These are phyloP conservation scores for Globisporangium polare DNA, from an alignment of 352 stramenopile species.

Conservation along the genomic window DNA sequence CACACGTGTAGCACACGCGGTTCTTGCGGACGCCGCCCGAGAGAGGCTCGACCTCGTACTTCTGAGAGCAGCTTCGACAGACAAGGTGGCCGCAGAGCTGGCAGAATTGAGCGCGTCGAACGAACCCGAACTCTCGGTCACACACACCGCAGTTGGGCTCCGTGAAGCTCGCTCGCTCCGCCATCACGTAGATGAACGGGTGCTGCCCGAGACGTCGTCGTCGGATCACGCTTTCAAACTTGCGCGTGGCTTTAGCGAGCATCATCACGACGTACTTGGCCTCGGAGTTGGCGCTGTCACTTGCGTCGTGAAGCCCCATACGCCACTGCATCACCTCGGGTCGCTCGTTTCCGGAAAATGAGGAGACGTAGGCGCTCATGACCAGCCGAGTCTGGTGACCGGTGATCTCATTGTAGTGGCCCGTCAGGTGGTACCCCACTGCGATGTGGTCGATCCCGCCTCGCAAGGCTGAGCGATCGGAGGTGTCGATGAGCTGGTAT, in stretches of 20 bases:
- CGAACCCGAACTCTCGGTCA: constrained; percentile 41
- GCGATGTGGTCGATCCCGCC: constrained; percentile 54
- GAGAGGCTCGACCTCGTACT: constrained; percentile 63
- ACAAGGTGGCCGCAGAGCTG: constrained; percentile 60
- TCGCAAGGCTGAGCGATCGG: constrained; percentile 19
- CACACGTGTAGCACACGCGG: constrained; percentile 37
- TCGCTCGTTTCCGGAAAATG: constrained; percentile 9
- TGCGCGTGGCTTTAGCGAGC: constrained; percentile 38
- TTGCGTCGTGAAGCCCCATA: constrained; percentile 3
- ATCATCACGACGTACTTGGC: constrained; percentile 51
- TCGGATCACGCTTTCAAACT: constrained; percentile 54
- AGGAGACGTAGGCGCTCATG: constrained; percentile 49
- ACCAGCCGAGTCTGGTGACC: constrained; percentile 51
- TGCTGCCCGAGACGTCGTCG: constrained; percentile 56
- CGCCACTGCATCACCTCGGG: constrained; percentile 16
- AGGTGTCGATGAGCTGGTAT: constrained; percentile 22
- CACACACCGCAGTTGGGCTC: constrained; percentile 46
- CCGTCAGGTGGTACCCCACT: constrained; percentile 56
- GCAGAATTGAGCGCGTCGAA: constrained; percentile 56
- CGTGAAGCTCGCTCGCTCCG: constrained; percentile 18
- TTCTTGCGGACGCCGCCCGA: constrained; percentile 41
- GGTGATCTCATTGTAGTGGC: constrained; percentile 41
- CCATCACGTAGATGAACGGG: constrained; percentile 36
- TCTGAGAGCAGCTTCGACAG: constrained; percentile 58
- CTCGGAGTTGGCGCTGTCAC: constrained; percentile 21